Percentiles rank a stretch among this genome's conserved stretches.
Evolutionary conservation across 2,329 filamentous ascomycete genomes (phyloP).

Genomic region (Aspergillus sp.): DNA sequence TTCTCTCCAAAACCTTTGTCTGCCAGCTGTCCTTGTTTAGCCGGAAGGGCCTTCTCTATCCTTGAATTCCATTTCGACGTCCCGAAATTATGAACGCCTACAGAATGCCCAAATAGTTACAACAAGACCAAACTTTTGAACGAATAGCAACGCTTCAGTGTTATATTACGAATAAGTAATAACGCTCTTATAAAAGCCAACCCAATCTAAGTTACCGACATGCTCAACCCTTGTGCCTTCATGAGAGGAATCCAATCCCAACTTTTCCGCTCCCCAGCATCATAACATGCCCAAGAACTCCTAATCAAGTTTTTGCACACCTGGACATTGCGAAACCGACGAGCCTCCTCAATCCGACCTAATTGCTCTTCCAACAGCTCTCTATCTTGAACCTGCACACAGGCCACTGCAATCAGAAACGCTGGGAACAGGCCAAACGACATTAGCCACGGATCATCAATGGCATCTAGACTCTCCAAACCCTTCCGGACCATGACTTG

Average conservation of each 20-base stretch:
- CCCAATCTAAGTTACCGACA: not conserved
- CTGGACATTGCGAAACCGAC: not conserved
- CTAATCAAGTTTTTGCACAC: not conserved
- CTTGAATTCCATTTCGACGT: too few species aligned
- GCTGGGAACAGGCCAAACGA: not conserved
- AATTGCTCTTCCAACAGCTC: not conserved
- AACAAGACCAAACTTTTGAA: too few species aligned
- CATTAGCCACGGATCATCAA: not conserved
- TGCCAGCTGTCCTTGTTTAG: not conserved
- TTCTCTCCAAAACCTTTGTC: not conserved
- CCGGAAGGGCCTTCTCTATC: too few species aligned
- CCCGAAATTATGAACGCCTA: too few species aligned
- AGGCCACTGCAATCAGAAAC: not conserved
- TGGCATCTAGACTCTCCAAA: not conserved
- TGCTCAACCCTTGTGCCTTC: not conserved
- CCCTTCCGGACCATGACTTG: not conserved
- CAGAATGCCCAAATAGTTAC: too few species aligned
- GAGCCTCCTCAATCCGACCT: not conserved
- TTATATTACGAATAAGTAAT: too few species aligned
- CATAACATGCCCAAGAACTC: not conserved
- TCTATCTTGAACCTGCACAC: not conserved
- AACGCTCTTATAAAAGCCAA: too few species aligned
- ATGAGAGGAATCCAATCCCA: not conserved
- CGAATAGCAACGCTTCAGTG: too few species aligned
- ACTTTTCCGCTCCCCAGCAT: not conserved